These are phyloP conservation scores for Alternaria tenuissima DNA, from an alignment of 2,329 filamentous ascomycete species.

Conservation along the genomic window DNA sequence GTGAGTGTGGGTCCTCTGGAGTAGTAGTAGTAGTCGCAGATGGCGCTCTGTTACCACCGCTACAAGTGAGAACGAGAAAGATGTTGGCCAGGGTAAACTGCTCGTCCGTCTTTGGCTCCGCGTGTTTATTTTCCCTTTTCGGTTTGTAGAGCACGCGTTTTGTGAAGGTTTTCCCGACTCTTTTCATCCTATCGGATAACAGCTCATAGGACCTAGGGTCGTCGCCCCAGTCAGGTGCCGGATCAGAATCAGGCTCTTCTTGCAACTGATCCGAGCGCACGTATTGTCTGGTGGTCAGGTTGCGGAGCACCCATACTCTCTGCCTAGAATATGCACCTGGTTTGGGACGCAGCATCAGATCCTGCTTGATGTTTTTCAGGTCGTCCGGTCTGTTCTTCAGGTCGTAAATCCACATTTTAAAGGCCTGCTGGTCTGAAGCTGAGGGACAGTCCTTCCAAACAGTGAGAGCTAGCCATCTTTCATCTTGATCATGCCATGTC, in stretches of 20 bases:
- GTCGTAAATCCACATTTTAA: background rate
- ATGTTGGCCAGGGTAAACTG: conserved; percentile 17
- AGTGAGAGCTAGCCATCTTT: background rate
- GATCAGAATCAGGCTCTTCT: background rate
- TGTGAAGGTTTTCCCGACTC: background rate
- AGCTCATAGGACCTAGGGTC: background rate
- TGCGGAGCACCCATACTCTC: conserved; percentile 21
- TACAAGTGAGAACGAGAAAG: conserved; percentile 14
- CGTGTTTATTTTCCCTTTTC: background rate
- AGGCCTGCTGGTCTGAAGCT: background rate
- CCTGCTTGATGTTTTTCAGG: background rate
- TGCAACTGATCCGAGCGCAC: conserved; percentile 20
- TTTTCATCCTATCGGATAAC: background rate
- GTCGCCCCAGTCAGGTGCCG: background rate
- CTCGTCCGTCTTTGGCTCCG: background rate
- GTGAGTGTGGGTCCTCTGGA: background rate
- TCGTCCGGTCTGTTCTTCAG: background rate
- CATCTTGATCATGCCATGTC: background rate
- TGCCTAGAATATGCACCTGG: background rate
- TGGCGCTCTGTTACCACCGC: background rate
- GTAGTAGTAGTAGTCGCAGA: background rate
- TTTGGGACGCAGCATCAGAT: conserved; percentile 1
- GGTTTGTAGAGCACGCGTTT: background rate
- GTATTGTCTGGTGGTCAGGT: conserved; percentile 22
- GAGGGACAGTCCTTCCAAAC: too few relatives aligned